Base-by-base conservation (phyloP, 495 filamentous ascomycete species). In the Eremomyces bilateralis region DNA sequence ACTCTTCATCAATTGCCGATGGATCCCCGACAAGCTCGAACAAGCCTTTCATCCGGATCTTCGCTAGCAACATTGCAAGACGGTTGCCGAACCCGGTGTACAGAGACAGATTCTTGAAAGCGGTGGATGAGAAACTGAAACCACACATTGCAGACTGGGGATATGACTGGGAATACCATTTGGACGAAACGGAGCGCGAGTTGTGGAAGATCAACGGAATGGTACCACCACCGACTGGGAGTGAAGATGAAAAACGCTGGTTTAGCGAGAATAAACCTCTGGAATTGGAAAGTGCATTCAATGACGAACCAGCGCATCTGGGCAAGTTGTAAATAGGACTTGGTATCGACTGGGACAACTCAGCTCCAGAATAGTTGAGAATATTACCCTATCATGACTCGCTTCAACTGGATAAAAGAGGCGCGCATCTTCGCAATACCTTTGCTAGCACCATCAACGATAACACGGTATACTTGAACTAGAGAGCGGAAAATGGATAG, bases 151-250 rank as follows among this genome's bases (percentile, higher is more conserved):
- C 41, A 8, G 50, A 53, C 13, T 50, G 48, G 40, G 56, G 56
- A 1, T 57, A 51, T 21, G 53, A 54, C 30, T 57, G 52, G 53
- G 56, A 59, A 44, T 53, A 46, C 19, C 43, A 46, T 34, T 38
- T 57, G 28, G 46, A 48, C 18, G 53, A 59, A 38, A 70, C 38
- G 54, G 37, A 33, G 10, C 27, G 43, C 20, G 30, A 42, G 32
- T 21, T 48, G 32, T 48, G 45, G 45, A 45, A 42, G 39, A 38
- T 48, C 3, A 5, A 42, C 12, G 45, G 45, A 28, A 10, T 48
- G 1, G 40, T 42, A 19, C 38, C 45, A 33, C 45, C 45, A 25
- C 36, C 34, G 39, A 24, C 36, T 15, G 34, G 36, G 24, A 42
- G 31, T 10, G 39, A 45, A 35, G 45, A 34, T 15, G 45, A 48